Evolutionary conservation across 768 basidiomycete species (phyloP).

Genomic region (Hemileccinum impolitum): DNA sequence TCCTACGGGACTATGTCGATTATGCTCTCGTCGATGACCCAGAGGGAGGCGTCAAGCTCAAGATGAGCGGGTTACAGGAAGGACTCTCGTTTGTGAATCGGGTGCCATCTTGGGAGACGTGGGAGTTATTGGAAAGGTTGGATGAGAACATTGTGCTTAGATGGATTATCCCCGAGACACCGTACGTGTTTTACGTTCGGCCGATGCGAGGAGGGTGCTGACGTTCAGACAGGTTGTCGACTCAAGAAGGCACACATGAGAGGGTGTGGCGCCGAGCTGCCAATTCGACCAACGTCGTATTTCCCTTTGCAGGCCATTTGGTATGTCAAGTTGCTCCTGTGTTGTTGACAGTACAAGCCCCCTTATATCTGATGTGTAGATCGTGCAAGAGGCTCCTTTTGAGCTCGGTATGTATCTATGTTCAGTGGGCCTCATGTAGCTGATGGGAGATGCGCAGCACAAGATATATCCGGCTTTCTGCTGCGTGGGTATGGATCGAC

Average conservation of each 20-base stretch:
- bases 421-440: no score
- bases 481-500: slow-evolving; percentile 7
- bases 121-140: slow-evolving; percentile 26
- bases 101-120: slow-evolving; percentile 18
- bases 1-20: slow-evolving; percentile 58
- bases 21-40: slow-evolving; percentile 43
- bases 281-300: slow-evolving; percentile 28
- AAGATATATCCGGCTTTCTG: slow-evolving; percentile 26
- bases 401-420: slow-evolving; percentile 24
- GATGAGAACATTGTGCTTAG: slow-evolving; percentile 25
- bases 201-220: neutral
- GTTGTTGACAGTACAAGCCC: neutral
- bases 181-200: slow-evolving; percentile 8
- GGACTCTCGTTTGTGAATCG: slow-evolving; percentile 55
- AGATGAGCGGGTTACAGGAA: slow-evolving; percentile 66
- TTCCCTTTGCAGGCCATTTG: slow-evolving; percentile 27
- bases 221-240: slow-evolving; percentile 9
- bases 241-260: slow-evolving; percentile 5
- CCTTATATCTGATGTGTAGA: slow-evolving; percentile 12
- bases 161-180: slow-evolving; percentile 27
- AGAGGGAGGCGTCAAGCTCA: slow-evolving; percentile 49
- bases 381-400: slow-evolving; percentile 27
- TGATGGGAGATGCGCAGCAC: slow-evolving; percentile 13
- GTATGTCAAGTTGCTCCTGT: slow-evolving; percentile 15
- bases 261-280: slow-evolving; percentile 31